Conservation (phyloP, 371 early-diverging fungal species). For the Fennellomyces sp. region DNA sequence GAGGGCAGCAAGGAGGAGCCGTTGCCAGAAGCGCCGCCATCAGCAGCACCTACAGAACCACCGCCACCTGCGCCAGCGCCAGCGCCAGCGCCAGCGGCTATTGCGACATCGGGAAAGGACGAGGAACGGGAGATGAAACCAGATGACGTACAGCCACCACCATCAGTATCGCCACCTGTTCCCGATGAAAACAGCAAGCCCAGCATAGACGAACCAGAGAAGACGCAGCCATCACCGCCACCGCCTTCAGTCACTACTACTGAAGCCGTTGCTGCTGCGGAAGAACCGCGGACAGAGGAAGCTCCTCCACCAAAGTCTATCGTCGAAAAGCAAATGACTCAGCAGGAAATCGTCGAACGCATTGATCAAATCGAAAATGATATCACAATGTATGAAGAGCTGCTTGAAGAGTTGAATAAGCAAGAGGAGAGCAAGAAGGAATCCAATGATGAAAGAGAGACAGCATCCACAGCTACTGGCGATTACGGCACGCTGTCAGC, state of each 20-base stretch:
- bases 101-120: neutral
- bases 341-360: conserved; percentile 53
- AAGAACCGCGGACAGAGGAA: neutral
- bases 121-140: neutral
- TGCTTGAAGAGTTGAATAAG: conserved; percentile 32
- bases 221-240: too few species aligned
- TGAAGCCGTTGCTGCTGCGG: neutral
- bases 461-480: neutral
- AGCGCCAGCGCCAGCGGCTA: neutral
- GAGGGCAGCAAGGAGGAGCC: too few species aligned
- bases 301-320: neutral
- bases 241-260: too few species aligned
- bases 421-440: conserved; percentile 9
- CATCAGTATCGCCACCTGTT: too few species aligned
- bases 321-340: conserved; percentile 25
- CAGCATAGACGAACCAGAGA: too few species aligned
- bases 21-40: too few species aligned
- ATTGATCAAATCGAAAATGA: conserved; percentile 56
- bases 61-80: neutral
- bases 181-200: too few species aligned
- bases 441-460: conserved; percentile 1
- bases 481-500: conserved; percentile 1
- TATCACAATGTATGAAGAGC: conserved; percentile 48
- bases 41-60: neutral
- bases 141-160: neutral